Evolutionary conservation across 176 grass and related monocot species (phyloP), one percentile per base, ranked within the genome.

Genomic region (Bonia amplexicaulis): DNA sequence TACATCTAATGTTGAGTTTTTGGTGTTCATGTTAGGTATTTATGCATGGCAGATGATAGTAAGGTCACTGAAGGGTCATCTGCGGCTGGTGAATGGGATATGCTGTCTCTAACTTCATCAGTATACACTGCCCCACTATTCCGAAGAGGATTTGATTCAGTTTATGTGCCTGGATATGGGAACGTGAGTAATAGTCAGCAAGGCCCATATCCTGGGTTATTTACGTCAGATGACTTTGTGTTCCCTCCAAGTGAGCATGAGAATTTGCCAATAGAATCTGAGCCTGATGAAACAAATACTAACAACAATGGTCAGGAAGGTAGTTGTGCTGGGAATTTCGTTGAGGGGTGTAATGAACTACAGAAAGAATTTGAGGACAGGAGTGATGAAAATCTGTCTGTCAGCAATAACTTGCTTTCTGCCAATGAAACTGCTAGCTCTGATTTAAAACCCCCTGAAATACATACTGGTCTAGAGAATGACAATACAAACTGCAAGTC

Each of bases 181-280:
- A 55, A 68, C 58, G 48, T 63, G 35, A 78, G 25, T 52, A 74
- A 59, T 62, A 78, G 39, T 69, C 55, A 82, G 53, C 62, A 47
- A 46, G 86, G 67, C 22, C 76, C 77, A 77, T 71, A 80, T 87
- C 78, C 47, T 78, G 87, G 70, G 64, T 79, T 94, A 62, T 90
- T 85, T 77, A 49, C 80, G 75, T 85, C 92, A 46, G 88, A 61
- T 73, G 88, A 85, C 59, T 93, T 91, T 91, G 90, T 94, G 12
- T 97, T 97, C 85, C 95, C 95, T 82, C 95, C 95, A 27, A 90
- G 65, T 26, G 92, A 94, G 62, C 95, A 94, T 84, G 95, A 97
- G 52, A 94, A 93, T 89, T 84, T 94, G 62, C 92, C 92, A 49
- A 89, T 97, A 81, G 88, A 89, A 68, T 59, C 85, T 10, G 88